A percentile compares a stretch with the other conserved stretches of the same genome.
Conservation (phyloP, 768 basidiomycete genomes). For the Phaffia australis region DNA sequence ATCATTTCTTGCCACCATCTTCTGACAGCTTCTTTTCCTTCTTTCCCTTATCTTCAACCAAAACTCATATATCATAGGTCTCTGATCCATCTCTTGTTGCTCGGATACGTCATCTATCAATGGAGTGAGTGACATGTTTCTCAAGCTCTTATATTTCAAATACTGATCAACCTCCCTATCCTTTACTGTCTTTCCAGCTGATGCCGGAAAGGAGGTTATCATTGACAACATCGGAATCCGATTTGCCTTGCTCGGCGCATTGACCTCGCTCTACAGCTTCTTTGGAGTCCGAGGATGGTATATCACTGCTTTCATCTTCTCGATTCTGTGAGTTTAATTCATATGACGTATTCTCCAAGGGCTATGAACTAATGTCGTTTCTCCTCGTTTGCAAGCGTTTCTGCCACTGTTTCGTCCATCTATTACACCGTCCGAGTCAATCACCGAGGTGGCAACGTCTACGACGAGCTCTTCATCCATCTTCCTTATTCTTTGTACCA, state of each 20-base stretch:
- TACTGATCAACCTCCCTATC: neutral
- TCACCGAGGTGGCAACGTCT: slow-evolving; percentile 11
- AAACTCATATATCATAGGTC: slow-evolving; percentile 46
- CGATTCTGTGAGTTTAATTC: slow-evolving; percentile 10
- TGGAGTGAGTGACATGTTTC: slow-evolving; percentile 27
- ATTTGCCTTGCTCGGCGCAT: slow-evolving; percentile 72
- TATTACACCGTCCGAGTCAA: slow-evolving; percentile 12
- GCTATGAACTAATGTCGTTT: neutral
- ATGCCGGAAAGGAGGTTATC: slow-evolving; percentile 21
- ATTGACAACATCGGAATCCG: slow-evolving; percentile 59
- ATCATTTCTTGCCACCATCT: no score
- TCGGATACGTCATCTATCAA: slow-evolving; percentile 67
- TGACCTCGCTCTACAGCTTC: slow-evolving; percentile 65
- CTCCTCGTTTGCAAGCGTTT: neutral
- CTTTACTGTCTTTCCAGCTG: neutral
- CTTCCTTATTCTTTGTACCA: slow-evolving; percentile 84
- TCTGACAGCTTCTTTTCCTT: no score
- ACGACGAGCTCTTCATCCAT: slow-evolving; percentile 24
- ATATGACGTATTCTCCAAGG: neutral
- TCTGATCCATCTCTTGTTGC: slow-evolving; percentile 76
- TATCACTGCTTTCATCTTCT: slow-evolving; percentile 23
- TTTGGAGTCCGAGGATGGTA: slow-evolving; percentile 9
- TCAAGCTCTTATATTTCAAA: neutral
- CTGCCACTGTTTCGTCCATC: slow-evolving; percentile 22
- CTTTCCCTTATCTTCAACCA: no score